These are phyloP conservation scores for Candida vaughaniae DNA, from an alignment of 805 yeast genomes.

Conservation along the genomic window DNA sequence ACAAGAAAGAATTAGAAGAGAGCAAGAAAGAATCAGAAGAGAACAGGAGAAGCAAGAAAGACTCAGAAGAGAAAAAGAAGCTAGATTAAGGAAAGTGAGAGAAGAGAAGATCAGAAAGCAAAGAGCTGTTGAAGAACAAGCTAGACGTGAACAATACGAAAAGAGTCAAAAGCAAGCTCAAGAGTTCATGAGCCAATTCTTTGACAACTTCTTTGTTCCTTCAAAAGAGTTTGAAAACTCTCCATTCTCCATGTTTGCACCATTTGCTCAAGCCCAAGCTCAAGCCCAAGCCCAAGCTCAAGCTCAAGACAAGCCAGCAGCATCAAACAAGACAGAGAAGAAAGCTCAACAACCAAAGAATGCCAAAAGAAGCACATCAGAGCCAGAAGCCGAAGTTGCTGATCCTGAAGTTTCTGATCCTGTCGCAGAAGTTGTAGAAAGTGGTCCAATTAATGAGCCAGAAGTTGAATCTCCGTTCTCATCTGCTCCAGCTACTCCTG, in stretches of 20 bases:
- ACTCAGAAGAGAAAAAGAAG: constrained; percentile 13
- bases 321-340: too few relatives aligned
- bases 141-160: constrained; percentile 10
- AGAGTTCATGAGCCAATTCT: constrained; percentile 23
- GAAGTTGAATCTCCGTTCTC: constrained; percentile 12
- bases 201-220: constrained; percentile 16
- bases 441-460: constrained; percentile 7
- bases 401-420: constrained; percentile 10
- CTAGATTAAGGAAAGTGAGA: constrained; percentile 13
- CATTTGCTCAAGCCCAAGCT: not conserved
- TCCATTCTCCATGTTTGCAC: not conserved
- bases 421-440: constrained; percentile 12
- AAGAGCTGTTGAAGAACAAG: constrained; percentile 15
- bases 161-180: constrained; percentile 22
- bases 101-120: constrained; percentile 15
- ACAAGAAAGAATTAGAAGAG: constrained; percentile 4
- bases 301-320: constrained; percentile 10
- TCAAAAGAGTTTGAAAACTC: not conserved
- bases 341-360: constrained; percentile 1
- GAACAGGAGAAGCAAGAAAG: constrained; percentile 10
- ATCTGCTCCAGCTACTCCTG: constrained; percentile 13
- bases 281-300: constrained; percentile 3
- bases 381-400: not conserved
- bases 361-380: not conserved
- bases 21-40: constrained; percentile 9